A percentile compares a stretch with the other conserved stretches of the same genome.
Conservation (phyloP, 2,329 filamentous ascomycete genomes). For the Gyromitra esculenta region DNA sequence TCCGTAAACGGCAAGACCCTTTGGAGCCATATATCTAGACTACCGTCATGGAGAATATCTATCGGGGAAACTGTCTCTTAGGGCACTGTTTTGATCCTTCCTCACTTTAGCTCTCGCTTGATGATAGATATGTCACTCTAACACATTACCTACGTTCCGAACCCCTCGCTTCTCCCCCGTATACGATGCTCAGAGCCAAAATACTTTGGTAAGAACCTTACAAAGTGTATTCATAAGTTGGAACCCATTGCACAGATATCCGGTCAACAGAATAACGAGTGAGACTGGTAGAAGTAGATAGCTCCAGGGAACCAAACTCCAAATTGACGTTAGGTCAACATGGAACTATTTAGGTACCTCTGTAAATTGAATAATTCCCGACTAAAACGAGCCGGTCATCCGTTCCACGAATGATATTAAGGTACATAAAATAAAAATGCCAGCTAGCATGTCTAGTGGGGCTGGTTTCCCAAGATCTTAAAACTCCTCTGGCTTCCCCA, state of each 20-base stretch:
- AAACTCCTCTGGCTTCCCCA: neutral
- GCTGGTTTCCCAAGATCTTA: neutral
- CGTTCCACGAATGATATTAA: constrained; percentile 5
- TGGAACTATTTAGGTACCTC: too few relatives aligned
- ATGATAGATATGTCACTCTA: neutral
- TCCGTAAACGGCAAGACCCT: neutral
- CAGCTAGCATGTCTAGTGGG: neutral
- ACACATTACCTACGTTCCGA: too few relatives aligned
- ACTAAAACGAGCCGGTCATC: neutral
- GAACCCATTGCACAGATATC: too few relatives aligned
- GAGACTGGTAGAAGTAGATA: neutral
- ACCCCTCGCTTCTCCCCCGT: too few relatives aligned
- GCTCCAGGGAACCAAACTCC: neutral
- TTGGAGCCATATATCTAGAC: too few relatives aligned
- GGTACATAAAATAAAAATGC: constrained; percentile 11
- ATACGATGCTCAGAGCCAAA: too few relatives aligned
- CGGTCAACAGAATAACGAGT: neutral
- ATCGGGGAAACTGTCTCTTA: too few relatives aligned
- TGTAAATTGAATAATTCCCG: neutral
- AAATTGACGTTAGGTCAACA: too few relatives aligned
- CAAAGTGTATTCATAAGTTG: too few relatives aligned
- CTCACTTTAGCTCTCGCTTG: neutral
- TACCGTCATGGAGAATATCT: too few relatives aligned
- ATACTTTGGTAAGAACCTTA: too few relatives aligned
- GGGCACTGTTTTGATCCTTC: neutral